phyloP scores from a whole-genome alignment of 306 rosid species.

The Quercus cerris region DNA sequence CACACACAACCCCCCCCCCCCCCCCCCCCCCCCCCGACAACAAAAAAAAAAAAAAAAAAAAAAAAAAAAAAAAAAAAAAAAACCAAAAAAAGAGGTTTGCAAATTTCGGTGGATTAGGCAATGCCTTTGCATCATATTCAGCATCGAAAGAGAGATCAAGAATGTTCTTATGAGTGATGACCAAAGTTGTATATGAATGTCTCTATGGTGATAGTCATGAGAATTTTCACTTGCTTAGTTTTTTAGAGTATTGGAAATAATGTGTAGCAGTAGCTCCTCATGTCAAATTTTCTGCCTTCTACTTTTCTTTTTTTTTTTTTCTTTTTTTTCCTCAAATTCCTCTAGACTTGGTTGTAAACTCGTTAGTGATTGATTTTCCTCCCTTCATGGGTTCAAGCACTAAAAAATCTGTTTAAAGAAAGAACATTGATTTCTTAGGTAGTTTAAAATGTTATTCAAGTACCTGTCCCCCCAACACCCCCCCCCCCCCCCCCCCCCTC shows the following conservation, averaged over 20 bases:
- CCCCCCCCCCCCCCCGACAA: no score
- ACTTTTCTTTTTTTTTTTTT: background rate
- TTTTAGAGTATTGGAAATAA: slow-evolving; percentile 10
- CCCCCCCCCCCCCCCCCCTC: no score
- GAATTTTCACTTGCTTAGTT: slow-evolving; percentile 23
- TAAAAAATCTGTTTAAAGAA: no score
- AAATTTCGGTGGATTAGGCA: background rate
- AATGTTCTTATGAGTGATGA: background rate
- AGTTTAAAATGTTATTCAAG: no score
- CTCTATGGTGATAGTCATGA: slow-evolving; percentile 18
- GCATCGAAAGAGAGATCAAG: slow-evolving; percentile 14
- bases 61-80: background rate
- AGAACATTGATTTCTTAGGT: no score
- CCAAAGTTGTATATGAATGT: slow-evolving; percentile 12
- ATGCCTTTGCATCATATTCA: slow-evolving; percentile 27
- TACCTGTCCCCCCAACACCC: no score
- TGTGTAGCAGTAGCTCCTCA: slow-evolving; percentile 7
- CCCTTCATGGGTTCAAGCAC: no score
- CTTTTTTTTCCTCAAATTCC: background rate
- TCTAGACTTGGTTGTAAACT: no score
- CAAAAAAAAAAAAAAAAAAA: no score
- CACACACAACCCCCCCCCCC: no score
- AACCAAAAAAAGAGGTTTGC: background rate
- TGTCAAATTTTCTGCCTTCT: background rate
- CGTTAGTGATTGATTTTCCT: background rate